Evolutionary conservation across 2,329 filamentous ascomycete species (phyloP), one percentile per base, ranked within the genome.

Genomic region (Endocalyx cinctus): DNA sequence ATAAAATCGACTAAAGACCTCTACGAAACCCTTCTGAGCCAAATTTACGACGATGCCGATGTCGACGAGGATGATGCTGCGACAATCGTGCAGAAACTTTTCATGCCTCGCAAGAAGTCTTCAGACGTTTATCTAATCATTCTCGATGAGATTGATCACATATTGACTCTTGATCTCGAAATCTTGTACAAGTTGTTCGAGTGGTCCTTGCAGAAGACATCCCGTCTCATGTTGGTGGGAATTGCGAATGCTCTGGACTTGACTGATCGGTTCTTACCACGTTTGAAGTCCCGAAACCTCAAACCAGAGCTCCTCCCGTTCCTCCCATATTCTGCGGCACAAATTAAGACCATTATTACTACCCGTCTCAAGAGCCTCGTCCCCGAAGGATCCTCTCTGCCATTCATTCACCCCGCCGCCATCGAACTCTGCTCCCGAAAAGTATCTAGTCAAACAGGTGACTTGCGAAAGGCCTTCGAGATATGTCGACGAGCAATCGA

Each of bases 211-310:
- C 78, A 87, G 42, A 80, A 80, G 43, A 76, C 77, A 2, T 96
- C 92, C 0, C 79, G 77, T 14, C 78, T 98, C 5, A 69, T 92
- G 22, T 69, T 98, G 13, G 77, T 98, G 31, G 92, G 92, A 29
- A 95, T 98, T 52, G 92, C 92, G 48, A 98, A 98, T 53, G 92
- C 92, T 4, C 71, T 98, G 34, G 92, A 98, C 56, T 69, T 98
- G 36, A 98, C 92, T 0, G 92, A 97, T 56, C 85, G 92, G 8
- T 95, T 96, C 49, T 72, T 98, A 14, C 92, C 92, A 31, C 84
- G 90, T 32, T 76, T 98, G 42, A 97, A 97, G 66, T 81, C 88
- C 14, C 86, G 88, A 51, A 94, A 94, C 50, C 69, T 98, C 43
- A 94, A 89, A 64, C 92, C 92, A 3, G 79, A 85, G 29, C 74